Conservation (phyloP, 78 protist genomes). For the Dictyostelium firmibasis region DNA sequence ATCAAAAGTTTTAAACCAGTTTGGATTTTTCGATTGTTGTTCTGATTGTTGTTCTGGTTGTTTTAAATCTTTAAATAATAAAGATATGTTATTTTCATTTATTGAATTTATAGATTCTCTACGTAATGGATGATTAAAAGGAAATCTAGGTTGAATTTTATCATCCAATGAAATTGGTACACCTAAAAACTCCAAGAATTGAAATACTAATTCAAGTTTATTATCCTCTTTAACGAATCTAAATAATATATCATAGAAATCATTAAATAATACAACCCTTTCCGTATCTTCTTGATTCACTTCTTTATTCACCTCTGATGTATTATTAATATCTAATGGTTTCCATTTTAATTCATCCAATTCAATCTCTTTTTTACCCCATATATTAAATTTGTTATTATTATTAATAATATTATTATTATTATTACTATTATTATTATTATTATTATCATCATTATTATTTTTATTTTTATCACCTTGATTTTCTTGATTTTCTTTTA, state of each 20-base stretch:
- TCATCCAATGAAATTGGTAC: neutral
- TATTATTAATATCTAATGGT: slow-evolving; percentile 8
- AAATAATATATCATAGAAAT: slow-evolving; percentile 48
- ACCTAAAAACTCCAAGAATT: slow-evolving; percentile 55
- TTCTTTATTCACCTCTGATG: neutral
- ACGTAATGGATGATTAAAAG: slow-evolving; percentile 8
- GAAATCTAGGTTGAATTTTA: neutral
- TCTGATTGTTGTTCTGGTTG: neutral
- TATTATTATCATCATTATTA: neutral
- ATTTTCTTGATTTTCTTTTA: neutral
- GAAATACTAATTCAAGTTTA: slow-evolving; percentile 46
- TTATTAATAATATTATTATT: neutral
- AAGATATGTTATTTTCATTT: neutral
- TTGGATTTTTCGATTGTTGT: neutral
- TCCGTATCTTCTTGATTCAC: slow-evolving; percentile 7
- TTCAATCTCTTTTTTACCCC: neutral
- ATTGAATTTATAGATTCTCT: slow-evolving; percentile 44
- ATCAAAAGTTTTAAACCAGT: slow-evolving; percentile 10
- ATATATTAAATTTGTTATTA: neutral
- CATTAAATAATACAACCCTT: slow-evolving; percentile 46
- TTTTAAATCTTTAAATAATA: slow-evolving; percentile 6
- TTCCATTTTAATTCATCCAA: slow-evolving; percentile 11
- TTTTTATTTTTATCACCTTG: neutral
- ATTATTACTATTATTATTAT: neutral
- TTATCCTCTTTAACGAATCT: slow-evolving; percentile 25